Evolutionary conservation across 345 rosid genomes (phyloP).

Genomic region (Eucalyptus curtisii): DNA sequence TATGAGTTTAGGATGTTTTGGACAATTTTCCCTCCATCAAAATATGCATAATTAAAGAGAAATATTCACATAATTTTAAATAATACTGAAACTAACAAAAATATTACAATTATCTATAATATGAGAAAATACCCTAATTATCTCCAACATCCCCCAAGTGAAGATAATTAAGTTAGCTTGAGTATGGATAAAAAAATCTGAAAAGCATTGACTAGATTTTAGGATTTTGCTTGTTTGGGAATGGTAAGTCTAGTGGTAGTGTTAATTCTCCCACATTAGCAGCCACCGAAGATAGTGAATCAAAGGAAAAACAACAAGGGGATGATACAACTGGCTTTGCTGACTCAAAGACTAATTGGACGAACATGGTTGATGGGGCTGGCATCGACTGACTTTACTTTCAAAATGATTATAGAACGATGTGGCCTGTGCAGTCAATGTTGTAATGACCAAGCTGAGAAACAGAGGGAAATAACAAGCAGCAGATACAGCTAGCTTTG

Average conservation of each 20-base stretch:
- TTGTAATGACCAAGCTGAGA: background rate
- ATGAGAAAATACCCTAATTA: background rate
- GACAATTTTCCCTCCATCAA: background rate
- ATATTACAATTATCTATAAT: no score
- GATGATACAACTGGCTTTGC: background rate
- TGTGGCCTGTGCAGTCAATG: background rate
- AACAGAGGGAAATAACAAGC: background rate
- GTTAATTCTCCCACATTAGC: no score
- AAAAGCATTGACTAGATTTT: no score
- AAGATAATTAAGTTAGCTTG: background rate
- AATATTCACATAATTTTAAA: no score
- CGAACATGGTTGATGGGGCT: background rate
- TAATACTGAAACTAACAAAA: no score
- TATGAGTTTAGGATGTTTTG: no score
- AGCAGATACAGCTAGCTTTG: background rate
- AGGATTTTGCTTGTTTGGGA: background rate
- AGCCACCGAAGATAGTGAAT: background rate
- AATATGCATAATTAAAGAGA: no score
- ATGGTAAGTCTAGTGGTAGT: background rate
- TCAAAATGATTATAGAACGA: no score
- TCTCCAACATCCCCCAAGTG: background rate
- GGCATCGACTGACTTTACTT: background rate
- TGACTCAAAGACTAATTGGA: background rate
- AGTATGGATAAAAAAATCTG: no score
- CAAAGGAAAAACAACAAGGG: background rate